Evolutionary conservation across 768 basidiomycete species (phyloP).

Genomic region (Kwoniella heveanensis): DNA sequence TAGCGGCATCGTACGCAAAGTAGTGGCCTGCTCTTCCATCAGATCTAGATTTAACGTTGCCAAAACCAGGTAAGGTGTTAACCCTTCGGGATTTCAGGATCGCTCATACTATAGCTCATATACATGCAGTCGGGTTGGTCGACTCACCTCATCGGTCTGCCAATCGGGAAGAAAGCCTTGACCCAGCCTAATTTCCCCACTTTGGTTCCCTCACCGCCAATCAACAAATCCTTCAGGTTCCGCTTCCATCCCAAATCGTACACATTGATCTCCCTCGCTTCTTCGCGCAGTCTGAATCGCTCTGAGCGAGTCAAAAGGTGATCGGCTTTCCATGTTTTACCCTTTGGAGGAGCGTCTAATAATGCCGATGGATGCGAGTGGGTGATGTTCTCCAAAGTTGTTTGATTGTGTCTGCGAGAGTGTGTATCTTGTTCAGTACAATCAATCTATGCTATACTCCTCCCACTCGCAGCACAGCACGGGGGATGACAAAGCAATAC

Average conservation of each 20-base stretch:
- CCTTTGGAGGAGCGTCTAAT: conserved; percentile 18
- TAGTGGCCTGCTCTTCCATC: conserved; percentile 21
- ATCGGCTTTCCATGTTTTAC: conserved; percentile 40
- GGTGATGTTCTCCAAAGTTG: conserved; percentile 48
- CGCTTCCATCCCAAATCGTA: conserved; percentile 51
- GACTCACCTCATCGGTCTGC: conserved; percentile 7
- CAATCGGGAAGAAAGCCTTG: conserved; percentile 27
- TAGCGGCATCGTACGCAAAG: conserved; percentile 24
- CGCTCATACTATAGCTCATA: too few relatives aligned
- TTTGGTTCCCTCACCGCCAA: conserved; percentile 19
- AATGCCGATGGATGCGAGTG: conserved; percentile 45
- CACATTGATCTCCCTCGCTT: conserved; percentile 46
- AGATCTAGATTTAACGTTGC: conserved; percentile 2
- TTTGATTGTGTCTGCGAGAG: conserved; percentile 38
- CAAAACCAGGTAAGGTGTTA: too few relatives aligned
- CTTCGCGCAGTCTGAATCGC: conserved; percentile 29
- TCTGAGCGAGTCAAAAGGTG: conserved; percentile 47
- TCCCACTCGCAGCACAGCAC: too few relatives aligned
- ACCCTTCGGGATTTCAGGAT: too few relatives aligned
- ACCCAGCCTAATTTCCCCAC: background rate
- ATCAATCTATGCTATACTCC: too few relatives aligned
- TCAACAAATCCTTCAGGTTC: conserved; percentile 37
- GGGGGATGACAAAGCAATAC: conserved; percentile 5
- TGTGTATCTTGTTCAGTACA: too few relatives aligned
- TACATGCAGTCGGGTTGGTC: too few relatives aligned